These are phyloP conservation scores for Coprinellus aureogranulatus DNA, from an alignment of 768 basidiomycete genomes.

Conservation along the genomic window DNA sequence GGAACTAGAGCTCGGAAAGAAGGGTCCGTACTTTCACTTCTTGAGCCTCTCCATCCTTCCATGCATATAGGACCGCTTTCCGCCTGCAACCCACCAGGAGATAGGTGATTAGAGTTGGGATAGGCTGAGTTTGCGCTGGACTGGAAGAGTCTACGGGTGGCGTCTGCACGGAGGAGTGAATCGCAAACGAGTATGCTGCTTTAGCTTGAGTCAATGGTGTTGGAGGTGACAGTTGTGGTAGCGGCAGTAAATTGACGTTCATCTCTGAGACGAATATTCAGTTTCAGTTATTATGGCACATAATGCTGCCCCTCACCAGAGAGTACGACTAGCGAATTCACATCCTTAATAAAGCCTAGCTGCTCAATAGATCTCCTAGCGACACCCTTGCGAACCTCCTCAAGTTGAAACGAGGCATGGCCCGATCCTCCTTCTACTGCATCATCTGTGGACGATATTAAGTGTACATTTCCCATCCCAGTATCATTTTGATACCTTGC, in stretches of 20 bases:
- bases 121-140: constrained; percentile 31
- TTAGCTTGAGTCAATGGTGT: constrained; percentile 75
- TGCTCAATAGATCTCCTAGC: constrained; percentile 80
- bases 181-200: constrained; percentile 78
- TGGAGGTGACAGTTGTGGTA: constrained; percentile 69
- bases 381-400: constrained; percentile 67
- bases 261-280: constrained; percentile 49
- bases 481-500: constrained; percentile 6
- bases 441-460: constrained; percentile 18
- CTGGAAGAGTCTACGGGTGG: constrained; percentile 6
- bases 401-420: constrained; percentile 30
- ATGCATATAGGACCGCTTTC: constrained; percentile 80
- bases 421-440: constrained; percentile 19
- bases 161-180: constrained; percentile 61
- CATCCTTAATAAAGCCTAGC: constrained; percentile 78
- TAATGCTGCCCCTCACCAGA: constrained; percentile 56
- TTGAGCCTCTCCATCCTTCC: constrained; percentile 82
- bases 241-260: constrained; percentile 68
- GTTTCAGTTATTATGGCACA: not conserved
- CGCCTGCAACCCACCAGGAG: constrained; percentile 84
- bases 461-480: no score
- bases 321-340: constrained; percentile 81
- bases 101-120: constrained; percentile 68
- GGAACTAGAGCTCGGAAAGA: constrained; percentile 2
- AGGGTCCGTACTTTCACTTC: constrained; percentile 54